Conservation (phyloP, 116 monocot species). For the Phalaenopsis hybrid region DNA sequence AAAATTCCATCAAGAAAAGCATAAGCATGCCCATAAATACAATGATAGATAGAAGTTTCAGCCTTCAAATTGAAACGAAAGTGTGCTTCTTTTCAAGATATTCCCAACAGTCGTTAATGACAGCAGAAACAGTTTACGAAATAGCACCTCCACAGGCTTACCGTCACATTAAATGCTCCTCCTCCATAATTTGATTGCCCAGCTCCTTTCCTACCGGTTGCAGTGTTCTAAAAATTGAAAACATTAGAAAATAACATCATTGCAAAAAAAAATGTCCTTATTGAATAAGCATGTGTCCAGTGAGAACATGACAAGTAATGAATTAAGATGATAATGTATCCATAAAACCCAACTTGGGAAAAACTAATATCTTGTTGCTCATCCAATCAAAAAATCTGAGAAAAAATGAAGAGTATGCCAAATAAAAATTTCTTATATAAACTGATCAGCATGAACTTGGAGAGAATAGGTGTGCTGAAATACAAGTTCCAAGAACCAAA, state of each 20-base stretch:
- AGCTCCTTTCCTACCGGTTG: conserved; percentile 26
- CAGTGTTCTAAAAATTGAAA: conserved; percentile 30
- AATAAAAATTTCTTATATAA: not conserved
- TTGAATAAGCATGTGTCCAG: not conserved
- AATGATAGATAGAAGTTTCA: not conserved
- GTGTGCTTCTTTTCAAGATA: not conserved
- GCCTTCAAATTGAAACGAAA: not conserved
- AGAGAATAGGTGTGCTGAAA: not conserved
- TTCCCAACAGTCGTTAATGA: not conserved
- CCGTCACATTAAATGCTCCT: conserved; percentile 61
- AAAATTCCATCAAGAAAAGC: not conserved
- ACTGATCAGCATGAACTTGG: not conserved
- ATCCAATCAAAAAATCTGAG: not conserved
- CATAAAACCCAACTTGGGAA: not conserved
- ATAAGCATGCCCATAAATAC: not conserved
- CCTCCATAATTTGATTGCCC: conserved; percentile 56
- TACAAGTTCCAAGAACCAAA: not conserved
- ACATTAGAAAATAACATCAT: conserved; percentile 11
- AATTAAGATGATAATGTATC: not conserved
- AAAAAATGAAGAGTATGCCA: not conserved
- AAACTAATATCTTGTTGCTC: not conserved
- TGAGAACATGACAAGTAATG: not conserved
- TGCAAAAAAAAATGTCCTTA: not conserved
- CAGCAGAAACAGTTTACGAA: not conserved
- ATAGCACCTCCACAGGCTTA: conserved; percentile 23